phyloP scores from a whole-genome alignment of 2,329 filamentous ascomycete species.

The Sarocladiaceae sp. region DNA sequence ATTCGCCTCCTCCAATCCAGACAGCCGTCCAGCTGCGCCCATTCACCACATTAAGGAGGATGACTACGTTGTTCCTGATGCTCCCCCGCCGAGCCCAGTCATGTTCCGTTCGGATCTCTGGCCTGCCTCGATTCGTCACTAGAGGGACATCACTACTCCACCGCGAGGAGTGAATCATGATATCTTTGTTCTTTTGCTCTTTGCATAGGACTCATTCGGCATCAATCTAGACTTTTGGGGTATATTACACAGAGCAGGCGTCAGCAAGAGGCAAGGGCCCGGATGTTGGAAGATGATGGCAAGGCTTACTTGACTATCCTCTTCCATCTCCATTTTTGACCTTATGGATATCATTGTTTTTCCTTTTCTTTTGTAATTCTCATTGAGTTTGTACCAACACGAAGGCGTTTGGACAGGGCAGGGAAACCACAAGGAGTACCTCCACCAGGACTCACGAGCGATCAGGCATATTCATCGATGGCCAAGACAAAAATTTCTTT shows the following conservation, averaged over 20 bases:
- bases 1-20: conserved; percentile 35
- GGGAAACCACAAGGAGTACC: not conserved
- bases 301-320: too few species aligned
- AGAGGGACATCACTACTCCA: not conserved
- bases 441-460: not conserved
- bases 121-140: conserved; percentile 44
- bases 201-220: too few species aligned
- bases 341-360: not conserved
- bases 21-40: conserved; percentile 37
- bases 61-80: conserved; percentile 59
- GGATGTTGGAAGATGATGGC: too few species aligned
- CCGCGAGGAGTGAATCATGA: too few species aligned
- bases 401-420: conserved; percentile 2
- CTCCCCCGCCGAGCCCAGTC: conserved; percentile 58
- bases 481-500: not conserved
- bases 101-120: conserved; percentile 54
- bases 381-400: conserved; percentile 5
- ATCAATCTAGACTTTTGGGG: too few species aligned
- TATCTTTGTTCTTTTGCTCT: too few species aligned
- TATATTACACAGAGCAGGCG: too few species aligned
- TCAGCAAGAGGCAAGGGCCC: too few species aligned
- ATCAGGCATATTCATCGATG: not conserved
- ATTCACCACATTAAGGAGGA: conserved; percentile 47
- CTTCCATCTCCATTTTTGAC: too few species aligned
- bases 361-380: not conserved